Percentiles rank a stretch among this genome's conserved stretches.
phyloP scores from a whole-genome alignment of 208 protist species.

The Trichomonas vaginalis region DNA sequence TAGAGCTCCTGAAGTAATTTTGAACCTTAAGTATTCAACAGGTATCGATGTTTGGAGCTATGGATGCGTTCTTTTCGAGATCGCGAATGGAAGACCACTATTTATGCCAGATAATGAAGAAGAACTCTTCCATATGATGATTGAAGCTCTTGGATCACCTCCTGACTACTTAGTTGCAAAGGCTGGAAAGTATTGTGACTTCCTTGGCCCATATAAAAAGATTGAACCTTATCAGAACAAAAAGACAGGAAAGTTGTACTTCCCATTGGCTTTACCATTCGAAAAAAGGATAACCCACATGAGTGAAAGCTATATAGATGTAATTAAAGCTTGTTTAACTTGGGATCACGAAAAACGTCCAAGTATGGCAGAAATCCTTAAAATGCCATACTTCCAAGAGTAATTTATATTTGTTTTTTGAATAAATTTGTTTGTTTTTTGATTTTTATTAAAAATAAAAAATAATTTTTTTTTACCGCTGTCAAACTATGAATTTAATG shows the following conservation, averaged over 20 bases:
- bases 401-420: not conserved
- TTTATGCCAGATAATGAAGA: constrained; percentile 25
- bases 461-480: too few species aligned
- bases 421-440: not conserved
- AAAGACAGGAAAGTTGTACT: not conserved
- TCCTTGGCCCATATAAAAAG: not conserved
- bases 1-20: constrained; percentile 64
- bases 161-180: not conserved
- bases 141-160: constrained; percentile 25
- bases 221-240: not conserved
- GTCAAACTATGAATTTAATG: too few species aligned
- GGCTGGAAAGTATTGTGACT: not conserved
- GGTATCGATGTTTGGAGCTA: constrained; percentile 73
- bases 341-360: not conserved
- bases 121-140: constrained; percentile 25
- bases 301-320: not conserved
- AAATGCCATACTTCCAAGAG: not conserved
- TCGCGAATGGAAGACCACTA: constrained; percentile 67
- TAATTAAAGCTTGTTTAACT: not conserved
- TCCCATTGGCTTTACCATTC: not conserved
- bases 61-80: constrained; percentile 88
- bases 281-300: not conserved
- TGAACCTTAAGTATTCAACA: constrained; percentile 18
- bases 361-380: not conserved
- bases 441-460: too few species aligned